A percentile compares a stretch with the other conserved stretches of the same genome.
phyloP scores from a whole-genome alignment of 2,329 filamentous ascomycete genomes.

The Aspergillus fumigatus region DNA sequence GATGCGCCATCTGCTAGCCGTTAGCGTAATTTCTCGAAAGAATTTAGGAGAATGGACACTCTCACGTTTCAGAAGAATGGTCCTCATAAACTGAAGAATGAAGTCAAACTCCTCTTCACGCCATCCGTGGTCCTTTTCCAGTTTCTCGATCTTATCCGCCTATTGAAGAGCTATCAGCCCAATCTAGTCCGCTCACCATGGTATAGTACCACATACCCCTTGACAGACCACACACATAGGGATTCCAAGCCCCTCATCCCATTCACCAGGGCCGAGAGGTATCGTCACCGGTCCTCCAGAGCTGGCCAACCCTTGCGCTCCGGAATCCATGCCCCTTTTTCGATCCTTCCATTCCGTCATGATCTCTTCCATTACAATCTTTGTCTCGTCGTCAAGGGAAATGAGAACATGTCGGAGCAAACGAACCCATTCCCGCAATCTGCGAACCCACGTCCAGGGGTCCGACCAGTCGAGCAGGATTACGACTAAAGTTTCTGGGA shows the following conservation, averaged over 20 bases:
- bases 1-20: slow-evolving; percentile 65
- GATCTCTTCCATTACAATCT: slow-evolving; percentile 79
- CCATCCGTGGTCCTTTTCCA: slow-evolving; percentile 89
- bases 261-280: slow-evolving; percentile 82
- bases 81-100: slow-evolving; percentile 87
- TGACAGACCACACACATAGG: slow-evolving; percentile 94
- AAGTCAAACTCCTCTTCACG: slow-evolving; percentile 96
- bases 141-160: slow-evolving; percentile 82
- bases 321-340: slow-evolving; percentile 57
- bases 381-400: slow-evolving; percentile 69
- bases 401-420: slow-evolving; percentile 73
- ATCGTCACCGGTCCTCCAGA: slow-evolving; percentile 65
- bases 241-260: slow-evolving; percentile 83
- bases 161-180: slow-evolving; percentile 30
- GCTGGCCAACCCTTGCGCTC: slow-evolving; percentile 51
- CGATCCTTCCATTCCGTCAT: slow-evolving; percentile 76
- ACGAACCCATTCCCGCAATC: slow-evolving; percentile 84
- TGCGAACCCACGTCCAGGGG: slow-evolving; percentile 86
- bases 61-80: slow-evolving; percentile 79
- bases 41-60: slow-evolving; percentile 18
- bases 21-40: slow-evolving; percentile 10
- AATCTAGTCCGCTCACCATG: slow-evolving; percentile 8
- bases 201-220: slow-evolving; percentile 57
- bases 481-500: slow-evolving; percentile 81
- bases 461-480: slow-evolving; percentile 94